Evolutionary conservation across 495 filamentous ascomycete species (phyloP), one percentile per base, ranked within the genome.

Genomic region (Durotheca rogersii): DNA sequence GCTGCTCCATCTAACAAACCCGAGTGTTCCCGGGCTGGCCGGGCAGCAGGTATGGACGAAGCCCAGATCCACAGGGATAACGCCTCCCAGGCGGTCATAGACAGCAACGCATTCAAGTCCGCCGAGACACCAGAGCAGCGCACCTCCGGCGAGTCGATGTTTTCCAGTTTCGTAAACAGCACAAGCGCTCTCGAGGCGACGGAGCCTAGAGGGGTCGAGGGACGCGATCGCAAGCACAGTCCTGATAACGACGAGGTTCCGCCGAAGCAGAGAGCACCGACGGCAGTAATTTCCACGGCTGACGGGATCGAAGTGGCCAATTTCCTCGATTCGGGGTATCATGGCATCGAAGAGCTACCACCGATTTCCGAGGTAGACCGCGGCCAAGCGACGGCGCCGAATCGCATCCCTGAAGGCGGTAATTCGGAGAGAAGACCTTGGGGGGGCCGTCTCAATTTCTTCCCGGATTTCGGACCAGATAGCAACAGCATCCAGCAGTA

Each of bases 261-360:
- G 21, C 20, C 17, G 25, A 21, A 18, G 29, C 38, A 34, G 17
- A 52, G 12, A 12, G 6, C 35, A 39, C 62, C 35, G 27, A 17
- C 29, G 16, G 19, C 17, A 14, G 23, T 12, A 19, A 33, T 45
- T 12, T 19, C 19, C 33, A 31, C 25, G 19, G 54, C 46, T 14
- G 77, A 79, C 51, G 76, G 76, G 1, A 62, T 63, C 21, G 72
- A 70, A 4, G 75, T 79, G 11, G 60, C 72, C 7, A 63, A 67
- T 2, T 56, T 79, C 23, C 60, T 74, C 40, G 62, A 66, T 7
- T 37, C 51, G 12, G 40, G 41, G 21, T 51, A 48, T 38, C 61
- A 53, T 7, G 40, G 56, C 10, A 58, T 60, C 9, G 41, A 64
- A 2, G 62, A 69, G 12, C 51, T 51, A 14, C 51, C 53, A 14